Evolutionary conservation across 2,329 filamentous ascomycete species (phyloP).

Genomic region (Ceratocystis ficicola): DNA sequence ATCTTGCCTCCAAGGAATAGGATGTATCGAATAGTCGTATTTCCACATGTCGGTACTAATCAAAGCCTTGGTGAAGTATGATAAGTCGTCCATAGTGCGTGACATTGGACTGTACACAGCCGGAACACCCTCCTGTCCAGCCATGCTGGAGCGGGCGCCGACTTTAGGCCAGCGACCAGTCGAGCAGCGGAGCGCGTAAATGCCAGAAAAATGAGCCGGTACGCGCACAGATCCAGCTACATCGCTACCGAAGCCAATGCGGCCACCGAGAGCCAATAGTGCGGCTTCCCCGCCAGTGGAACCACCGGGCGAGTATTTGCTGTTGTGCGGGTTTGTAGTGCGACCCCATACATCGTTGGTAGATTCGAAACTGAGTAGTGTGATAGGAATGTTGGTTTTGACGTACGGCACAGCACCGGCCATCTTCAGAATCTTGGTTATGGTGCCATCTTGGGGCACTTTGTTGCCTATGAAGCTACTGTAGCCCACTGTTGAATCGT

Average conservation of each 20-base stretch:
- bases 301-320: constrained; percentile 75
- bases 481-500: constrained; percentile 73
- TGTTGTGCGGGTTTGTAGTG: constrained; percentile 69
- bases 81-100: constrained; percentile 66
- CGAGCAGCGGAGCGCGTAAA: constrained; percentile 76
- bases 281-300: constrained; percentile 80
- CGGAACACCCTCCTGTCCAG: constrained; percentile 79
- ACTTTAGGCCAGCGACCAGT: constrained; percentile 83
- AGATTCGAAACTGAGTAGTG: constrained; percentile 75
- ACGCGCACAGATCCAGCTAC: constrained; percentile 79
- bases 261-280: constrained; percentile 65
- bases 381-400: constrained; percentile 83
- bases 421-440: constrained; percentile 68
- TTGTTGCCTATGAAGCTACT: constrained; percentile 60
- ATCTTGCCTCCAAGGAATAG: constrained; percentile 62
- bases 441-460: constrained; percentile 52
- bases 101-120: constrained; percentile 91
- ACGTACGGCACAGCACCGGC: constrained; percentile 83
- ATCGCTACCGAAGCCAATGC: constrained; percentile 83
- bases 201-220: constrained; percentile 80
- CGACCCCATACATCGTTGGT: constrained; percentile 69
- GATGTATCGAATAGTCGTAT: constrained; percentile 77
- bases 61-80: constrained; percentile 69
- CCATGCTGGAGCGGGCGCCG: constrained; percentile 76
- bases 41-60: constrained; percentile 77